Conservation (phyloP, 1,284 basidiomycete species). For the Cutaneotrichosporon mucoides region DNA sequence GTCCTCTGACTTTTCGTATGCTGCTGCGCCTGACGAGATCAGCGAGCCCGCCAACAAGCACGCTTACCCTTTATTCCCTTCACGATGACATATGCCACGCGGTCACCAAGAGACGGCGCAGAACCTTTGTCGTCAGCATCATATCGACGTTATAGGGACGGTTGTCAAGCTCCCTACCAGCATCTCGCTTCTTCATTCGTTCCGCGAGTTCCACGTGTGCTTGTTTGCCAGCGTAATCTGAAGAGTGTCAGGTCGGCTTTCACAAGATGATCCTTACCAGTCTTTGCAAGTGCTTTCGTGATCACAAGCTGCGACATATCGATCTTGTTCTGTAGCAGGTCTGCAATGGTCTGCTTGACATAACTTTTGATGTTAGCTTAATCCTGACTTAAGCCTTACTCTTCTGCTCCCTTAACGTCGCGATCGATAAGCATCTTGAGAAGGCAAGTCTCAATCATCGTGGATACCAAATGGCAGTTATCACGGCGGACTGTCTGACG, state of each 20-base stretch:
- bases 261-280: constrained; percentile 54
- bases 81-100: constrained; percentile 94
- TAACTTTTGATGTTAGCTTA: constrained; percentile 57
- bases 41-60: neutral
- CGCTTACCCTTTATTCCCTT: constrained; percentile 81
- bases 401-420: constrained; percentile 85
- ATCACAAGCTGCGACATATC: constrained; percentile 98
- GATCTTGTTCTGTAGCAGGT: constrained; percentile 88
- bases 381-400: constrained; percentile 54
- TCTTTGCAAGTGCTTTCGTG: constrained; percentile 88
- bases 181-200: constrained; percentile 90
- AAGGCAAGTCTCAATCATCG: constrained; percentile 92
- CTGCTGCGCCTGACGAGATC: constrained; percentile 70
- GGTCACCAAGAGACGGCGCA: constrained; percentile 87
- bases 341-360: constrained; percentile 84
- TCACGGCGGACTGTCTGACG: constrained; percentile 86
- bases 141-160: neutral
- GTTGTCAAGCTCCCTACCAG: constrained; percentile 54
- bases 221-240: constrained; percentile 62
- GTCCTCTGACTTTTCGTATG: constrained; percentile 96
- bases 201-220: constrained; percentile 92
- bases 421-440: constrained; percentile 94
- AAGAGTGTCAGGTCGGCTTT: neutral
- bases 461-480: constrained; percentile 90
- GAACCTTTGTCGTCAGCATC: constrained; percentile 56